Percentiles rank a stretch among this genome's conserved stretches.
phyloP scores from a whole-genome alignment of 179 eudicot species.

The Silene coronaria region DNA sequence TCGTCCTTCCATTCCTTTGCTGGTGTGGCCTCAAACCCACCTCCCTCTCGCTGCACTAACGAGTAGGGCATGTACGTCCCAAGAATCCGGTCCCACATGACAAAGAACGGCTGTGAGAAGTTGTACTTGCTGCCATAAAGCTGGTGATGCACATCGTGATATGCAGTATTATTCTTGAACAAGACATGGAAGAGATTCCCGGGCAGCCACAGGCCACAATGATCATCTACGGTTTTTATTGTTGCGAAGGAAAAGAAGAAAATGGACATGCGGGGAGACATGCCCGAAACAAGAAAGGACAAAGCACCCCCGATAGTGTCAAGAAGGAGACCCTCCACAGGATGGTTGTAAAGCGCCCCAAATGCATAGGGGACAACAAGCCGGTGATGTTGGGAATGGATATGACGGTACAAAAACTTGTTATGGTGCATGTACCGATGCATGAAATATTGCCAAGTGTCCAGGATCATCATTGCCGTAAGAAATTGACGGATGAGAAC shows the following conservation, averaged over 20 bases:
- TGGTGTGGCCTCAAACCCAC: constrained; percentile 77
- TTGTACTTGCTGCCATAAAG: constrained; percentile 74
- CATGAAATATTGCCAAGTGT: constrained; percentile 89
- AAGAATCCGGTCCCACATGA: constrained; percentile 64
- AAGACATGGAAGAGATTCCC: constrained; percentile 63
- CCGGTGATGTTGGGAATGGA: constrained; percentile 80
- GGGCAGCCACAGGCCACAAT: constrained; percentile 83
- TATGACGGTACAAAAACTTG: constrained; percentile 67
- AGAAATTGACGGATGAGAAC: constrained; percentile 42
- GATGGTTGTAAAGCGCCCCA: constrained; percentile 88
- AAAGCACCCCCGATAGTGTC: constrained; percentile 78
- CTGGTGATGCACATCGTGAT: constrained; percentile 88
- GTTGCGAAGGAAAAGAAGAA: constrained; percentile 84
- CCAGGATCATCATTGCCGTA: constrained; percentile 61
- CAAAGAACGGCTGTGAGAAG: constrained; percentile 85
- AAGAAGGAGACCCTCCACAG: constrained; percentile 64
- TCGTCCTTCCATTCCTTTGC: constrained; percentile 53
- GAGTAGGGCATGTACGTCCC: constrained; percentile 78
- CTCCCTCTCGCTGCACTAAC: constrained; percentile 54
- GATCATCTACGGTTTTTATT: constrained; percentile 77
- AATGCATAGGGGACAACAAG: constrained; percentile 76
- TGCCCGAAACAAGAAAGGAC: constrained; percentile 68
- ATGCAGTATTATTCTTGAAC: constrained; percentile 67
- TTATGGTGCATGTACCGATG: constrained; percentile 83
- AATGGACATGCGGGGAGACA: constrained; percentile 74